Evolutionary conservation across 306 rosid genomes (phyloP), one percentile per base, ranked within the genome.

Genomic region (Malus orientalis): DNA sequence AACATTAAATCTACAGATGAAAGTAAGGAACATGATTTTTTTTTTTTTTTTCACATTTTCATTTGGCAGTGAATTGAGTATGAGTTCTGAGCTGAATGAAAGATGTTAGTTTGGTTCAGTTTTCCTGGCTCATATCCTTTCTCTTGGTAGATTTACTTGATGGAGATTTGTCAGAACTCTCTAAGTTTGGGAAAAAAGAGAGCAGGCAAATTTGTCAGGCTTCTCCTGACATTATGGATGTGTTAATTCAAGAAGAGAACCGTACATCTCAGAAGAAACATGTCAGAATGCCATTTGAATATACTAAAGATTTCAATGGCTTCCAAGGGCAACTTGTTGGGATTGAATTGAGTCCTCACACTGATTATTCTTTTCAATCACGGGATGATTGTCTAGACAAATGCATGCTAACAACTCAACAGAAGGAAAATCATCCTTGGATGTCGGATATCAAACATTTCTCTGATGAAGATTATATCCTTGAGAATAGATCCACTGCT

Each of bases 201-300:
- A 70, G 74, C 81, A 77, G 82, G 79, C 82, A 44, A 70, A 77
- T 71, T 64, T 42, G 1, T 64, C 80, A 79, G 79, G 87, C 82
- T 61, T 85, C 84, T 84, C 74, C 63, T 61, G 85, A 79, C 74
- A 80, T 82, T 84, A 58, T 69, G 58, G 81, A 85, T 80, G 80
- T 79, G 77, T 81, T 75, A 70, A 84, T 68, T 22, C 80, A 83
- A 81, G 89, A 95, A 82, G 85, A 78, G 68, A 59, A 53, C 66
- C 61, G 38, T 79, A 82, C 76, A 75, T 77, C 85, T 61, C 64
- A 29, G 23, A 67, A 63, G 68, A 83, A 75, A 82, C 77, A 70
- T 75, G 82, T 58, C 74, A 63, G 84, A 75, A 49, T 73, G 70
- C 76, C 89, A 33, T n/a, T 18, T 69, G 82, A 71, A 73, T 78